Conservation (phyloP, 441 rosid species). For the Brassica balearica region DNA sequence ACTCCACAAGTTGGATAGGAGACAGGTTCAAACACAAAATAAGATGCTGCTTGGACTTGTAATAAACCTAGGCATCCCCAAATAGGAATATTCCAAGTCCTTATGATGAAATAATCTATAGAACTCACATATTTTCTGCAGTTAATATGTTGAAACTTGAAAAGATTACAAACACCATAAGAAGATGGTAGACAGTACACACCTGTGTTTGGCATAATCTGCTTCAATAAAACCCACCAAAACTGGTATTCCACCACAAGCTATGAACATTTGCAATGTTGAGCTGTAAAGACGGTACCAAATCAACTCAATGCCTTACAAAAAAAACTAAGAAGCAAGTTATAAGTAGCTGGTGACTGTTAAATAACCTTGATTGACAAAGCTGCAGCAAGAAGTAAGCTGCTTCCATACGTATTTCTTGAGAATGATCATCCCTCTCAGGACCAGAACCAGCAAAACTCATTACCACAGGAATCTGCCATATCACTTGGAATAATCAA, state of each 20-base stretch:
- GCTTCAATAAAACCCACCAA: constrained; percentile 92
- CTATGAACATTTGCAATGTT: constrained; percentile 95
- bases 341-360: constrained; percentile 14
- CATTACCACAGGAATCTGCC: constrained; percentile 87
- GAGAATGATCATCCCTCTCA: constrained; percentile 60
- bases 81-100: not conserved
- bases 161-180: constrained; percentile 1
- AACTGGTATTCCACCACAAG: constrained; percentile 91
- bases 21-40: not conserved
- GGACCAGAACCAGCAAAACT: constrained; percentile 78
- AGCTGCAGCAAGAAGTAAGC: constrained; percentile 93
- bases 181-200: constrained; percentile 23
- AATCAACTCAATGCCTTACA: constrained; percentile 38
- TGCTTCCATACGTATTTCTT: constrained; percentile 91
- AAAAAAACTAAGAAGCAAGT: constrained; percentile 15
- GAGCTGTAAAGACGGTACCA: constrained; percentile 57
- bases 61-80: constrained; percentile 2
- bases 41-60: constrained; percentile 7
- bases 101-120: not conserved
- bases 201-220: constrained; percentile 95
- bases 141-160: not conserved
- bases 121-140: not conserved
- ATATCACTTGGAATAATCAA: constrained; percentile 35
- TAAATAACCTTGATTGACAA: constrained; percentile 83
- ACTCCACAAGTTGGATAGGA: not conserved